These are phyloP conservation scores for Xylaria longipes DNA, from an alignment of 495 filamentous ascomycete species.

Conservation along the genomic window DNA sequence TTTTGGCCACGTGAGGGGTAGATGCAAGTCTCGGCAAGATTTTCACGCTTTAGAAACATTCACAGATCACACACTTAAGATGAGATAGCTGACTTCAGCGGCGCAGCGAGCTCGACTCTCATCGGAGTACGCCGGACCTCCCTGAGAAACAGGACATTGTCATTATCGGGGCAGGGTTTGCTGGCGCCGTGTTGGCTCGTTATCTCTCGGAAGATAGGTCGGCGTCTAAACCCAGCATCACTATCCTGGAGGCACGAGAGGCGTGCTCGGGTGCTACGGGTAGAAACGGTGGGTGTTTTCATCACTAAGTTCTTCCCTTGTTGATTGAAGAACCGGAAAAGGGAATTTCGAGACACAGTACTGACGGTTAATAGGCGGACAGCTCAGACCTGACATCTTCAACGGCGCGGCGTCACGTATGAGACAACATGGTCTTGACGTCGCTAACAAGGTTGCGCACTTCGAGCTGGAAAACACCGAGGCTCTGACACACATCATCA, in stretches of 20 bases:
- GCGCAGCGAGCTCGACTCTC: constrained; percentile 38
- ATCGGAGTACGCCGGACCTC: constrained; percentile 43
- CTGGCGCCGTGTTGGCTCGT: constrained; percentile 39
- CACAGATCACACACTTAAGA: background rate
- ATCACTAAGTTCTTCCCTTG: background rate
- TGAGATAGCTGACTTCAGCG: background rate
- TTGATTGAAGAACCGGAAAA: background rate
- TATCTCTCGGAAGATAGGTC: constrained; percentile 37
- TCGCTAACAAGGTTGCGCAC: constrained; percentile 54
- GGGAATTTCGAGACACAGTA: background rate
- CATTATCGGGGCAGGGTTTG: constrained; percentile 47
- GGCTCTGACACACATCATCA: constrained; percentile 50
- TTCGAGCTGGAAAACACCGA: constrained; percentile 57
- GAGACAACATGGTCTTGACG: constrained; percentile 42
- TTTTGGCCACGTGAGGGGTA: no score
- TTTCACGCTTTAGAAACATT: background rate
- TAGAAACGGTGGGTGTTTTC: constrained; percentile 48
- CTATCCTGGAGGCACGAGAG: constrained; percentile 74
- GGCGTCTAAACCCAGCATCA: constrained; percentile 48
- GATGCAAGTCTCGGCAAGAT: no score
- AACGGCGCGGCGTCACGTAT: constrained; percentile 49
- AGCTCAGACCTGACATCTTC: constrained; percentile 60
- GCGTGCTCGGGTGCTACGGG: constrained; percentile 78
- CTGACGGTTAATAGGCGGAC: constrained; percentile 45
- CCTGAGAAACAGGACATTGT: constrained; percentile 43